Conservation (phyloP, 495 filamentous ascomycete genomes). For the Bryoglossum gracile region DNA sequence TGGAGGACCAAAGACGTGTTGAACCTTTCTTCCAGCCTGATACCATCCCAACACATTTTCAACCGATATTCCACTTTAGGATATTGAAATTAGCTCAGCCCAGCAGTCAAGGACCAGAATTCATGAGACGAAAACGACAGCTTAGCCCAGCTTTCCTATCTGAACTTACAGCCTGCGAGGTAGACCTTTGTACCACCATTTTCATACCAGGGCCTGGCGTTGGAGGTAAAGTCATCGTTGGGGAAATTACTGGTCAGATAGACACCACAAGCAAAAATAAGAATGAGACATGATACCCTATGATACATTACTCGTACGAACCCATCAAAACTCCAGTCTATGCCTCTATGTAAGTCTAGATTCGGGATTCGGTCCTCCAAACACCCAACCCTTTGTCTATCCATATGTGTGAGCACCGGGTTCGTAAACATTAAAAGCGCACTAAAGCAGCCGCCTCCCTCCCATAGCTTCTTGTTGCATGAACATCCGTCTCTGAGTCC, state of each 20-base stretch:
- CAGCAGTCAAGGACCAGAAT: no score
- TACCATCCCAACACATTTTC: no score
- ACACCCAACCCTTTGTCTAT: conserved; percentile 11
- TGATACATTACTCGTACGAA: no score
- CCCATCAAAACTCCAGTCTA: conserved; percentile 21
- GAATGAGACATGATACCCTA: conserved; percentile 16
- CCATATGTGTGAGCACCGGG: no score
- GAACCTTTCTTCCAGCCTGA: no score
- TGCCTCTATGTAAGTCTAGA: conserved; percentile 25
- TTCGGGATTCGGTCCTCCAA: conserved; percentile 10
- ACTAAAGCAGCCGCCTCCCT: conserved; percentile 15
- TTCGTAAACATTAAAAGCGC: no score
- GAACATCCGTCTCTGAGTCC: no score
- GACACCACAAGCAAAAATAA: conserved; percentile 4
- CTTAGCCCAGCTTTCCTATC: no score
- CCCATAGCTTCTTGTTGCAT: no score
- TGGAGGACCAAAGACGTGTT: not conserved
- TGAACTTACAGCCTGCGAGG: not conserved
- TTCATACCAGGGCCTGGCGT: conserved; percentile 21
- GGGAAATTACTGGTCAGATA: conserved; percentile 9
- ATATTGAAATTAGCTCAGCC: no score
- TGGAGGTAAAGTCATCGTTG: conserved; percentile 10
- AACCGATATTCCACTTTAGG: no score
- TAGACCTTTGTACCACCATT: conserved; percentile 3
- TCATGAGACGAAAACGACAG: no score